Base-by-base conservation (phyloP, 1,284 basidiomycete genomes). In the Melampsora occidentalis region DNA sequence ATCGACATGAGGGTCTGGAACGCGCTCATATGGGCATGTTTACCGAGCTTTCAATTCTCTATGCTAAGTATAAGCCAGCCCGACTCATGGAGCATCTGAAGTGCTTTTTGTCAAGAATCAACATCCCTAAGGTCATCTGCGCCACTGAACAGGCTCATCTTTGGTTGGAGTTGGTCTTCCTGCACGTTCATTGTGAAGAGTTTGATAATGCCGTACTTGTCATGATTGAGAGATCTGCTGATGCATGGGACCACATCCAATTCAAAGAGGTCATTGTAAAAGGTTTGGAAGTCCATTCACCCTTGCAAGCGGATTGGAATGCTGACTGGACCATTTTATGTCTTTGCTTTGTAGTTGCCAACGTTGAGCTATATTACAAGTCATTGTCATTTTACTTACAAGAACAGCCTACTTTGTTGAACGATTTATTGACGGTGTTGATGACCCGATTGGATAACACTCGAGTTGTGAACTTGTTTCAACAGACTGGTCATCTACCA, bases 31-130 rank as follows among this genome's bases (percentile, higher is more conserved):
- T 92, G 86, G 84, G 89, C 82, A 80, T 83, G 81, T 96, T 95
- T 85, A 95, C 97, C 18, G 96, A 98, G 83, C 87, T 98, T 62
- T 89, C 94, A n/a, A 91, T 94, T 77, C 85, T 98, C 62, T 91
- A 98, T 82, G 94, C 94, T 87, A 98, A 97, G 86, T 99, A 99
- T 85, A 88, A 90, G 81, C 96, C 97, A 1, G 91, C 92, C 81
- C 94, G 94, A 84, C 91, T 99, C 78, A 97, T 99, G 96, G 97
- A 99, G 83, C 95, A 99, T 85, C 87, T 99, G 79, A 98, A 96
- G 85, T 88, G 98, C 65, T 99, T 97, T 85, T 96, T 97, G 81
- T 91, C 94, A 66, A 91, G 97, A 77, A 94, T 96, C 87, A 99
- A 98, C 84, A 94, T 98, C 42, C 78, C 79, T 69, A 84, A 91